These are phyloP conservation scores for Tuctoria greenei DNA, from an alignment of 176 grass and related monocot genomes.

Conservation along the genomic window DNA sequence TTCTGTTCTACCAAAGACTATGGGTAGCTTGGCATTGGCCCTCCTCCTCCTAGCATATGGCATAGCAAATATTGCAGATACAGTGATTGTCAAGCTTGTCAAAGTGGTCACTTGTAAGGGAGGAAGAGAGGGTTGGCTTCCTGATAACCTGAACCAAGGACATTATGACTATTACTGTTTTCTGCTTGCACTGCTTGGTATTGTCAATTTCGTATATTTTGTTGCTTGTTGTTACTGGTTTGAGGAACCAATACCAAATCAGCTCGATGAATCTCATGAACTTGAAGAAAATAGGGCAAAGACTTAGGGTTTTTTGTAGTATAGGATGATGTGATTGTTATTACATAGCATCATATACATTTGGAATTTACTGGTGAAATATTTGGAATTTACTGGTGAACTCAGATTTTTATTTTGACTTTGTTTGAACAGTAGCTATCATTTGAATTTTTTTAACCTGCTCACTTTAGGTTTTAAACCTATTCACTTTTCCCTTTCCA, in stretches of 20 bases:
- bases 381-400: too few relatives aligned
- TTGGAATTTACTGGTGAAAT: too few relatives aligned
- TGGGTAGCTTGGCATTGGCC: slow-evolving; percentile 33
- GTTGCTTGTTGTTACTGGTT: slow-evolving; percentile 26
- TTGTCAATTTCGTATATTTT: slow-evolving; percentile 31
- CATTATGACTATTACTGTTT: slow-evolving; percentile 43
- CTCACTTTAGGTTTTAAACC: too few relatives aligned
- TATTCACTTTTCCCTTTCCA: too few relatives aligned
- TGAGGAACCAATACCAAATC: slow-evolving; percentile 25
- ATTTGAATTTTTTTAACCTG: too few relatives aligned
- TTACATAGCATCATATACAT: neutral
- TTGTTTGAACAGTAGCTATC: too few relatives aligned
- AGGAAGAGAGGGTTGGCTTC: slow-evolving; percentile 28
- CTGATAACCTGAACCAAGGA: slow-evolving; percentile 29
- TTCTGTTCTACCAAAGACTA: slow-evolving; percentile 22
- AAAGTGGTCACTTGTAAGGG: neutral
- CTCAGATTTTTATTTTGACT: too few relatives aligned
- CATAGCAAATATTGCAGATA: neutral
- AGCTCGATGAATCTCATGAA: neutral
- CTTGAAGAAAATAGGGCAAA: neutral
- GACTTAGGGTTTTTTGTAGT: neutral
- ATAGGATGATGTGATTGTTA: neutral
- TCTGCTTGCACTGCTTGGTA: slow-evolving; percentile 16
- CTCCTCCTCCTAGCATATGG: slow-evolving; percentile 19
- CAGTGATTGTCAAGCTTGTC: slow-evolving; percentile 15